Evolutionary conservation across 495 filamentous ascomycete genomes (phyloP), one percentile per base, ranked within the genome.

Genomic region (Aspergillus biplanus): DNA sequence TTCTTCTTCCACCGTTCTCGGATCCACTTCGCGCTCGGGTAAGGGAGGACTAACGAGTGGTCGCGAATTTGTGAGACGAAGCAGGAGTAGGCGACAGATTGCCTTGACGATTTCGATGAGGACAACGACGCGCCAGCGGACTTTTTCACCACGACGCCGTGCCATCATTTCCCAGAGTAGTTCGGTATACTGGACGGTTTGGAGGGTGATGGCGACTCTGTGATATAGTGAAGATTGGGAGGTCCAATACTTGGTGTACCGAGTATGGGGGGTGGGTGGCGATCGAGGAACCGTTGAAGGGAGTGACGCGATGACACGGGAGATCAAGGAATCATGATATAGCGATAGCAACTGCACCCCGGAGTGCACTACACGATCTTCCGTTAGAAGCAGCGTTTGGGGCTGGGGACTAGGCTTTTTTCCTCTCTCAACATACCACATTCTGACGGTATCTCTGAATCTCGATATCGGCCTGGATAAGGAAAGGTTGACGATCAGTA

Each of bases 381-480:
- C 11, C 6, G 34, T 66, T 66, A 66, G 59, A 48, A 12, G 37
- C 11, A 42, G 35, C 3, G 64, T 47, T 33, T 7, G 12, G 37
- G 21, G 42, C 64, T 58, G 31, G 35, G 58, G 33, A 54, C 32
- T 15, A 21, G 27, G n/a, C 15, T 33, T 57, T n/a, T 52, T 61
- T n/a, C 2, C 21, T 27, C 21, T 27, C 21, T 27, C 58, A 48
- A 75, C 81, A 63, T 73, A 86, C 83, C 84, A 57, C 90, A 92
- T 79, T 99, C 95, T 65, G 95, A 97, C 61, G 94, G 89, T 66
- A 98, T 86, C 72, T 97, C 93, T 37, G 93, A 91, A 71, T 98
- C 93, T 65, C 92, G 87, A 75, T 96, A 97, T 55, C 93, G 92
- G 62, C 93, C 92, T 93, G 47, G 32, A 33, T 16, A n/a, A n/a